Percentiles rank a stretch among this genome's conserved stretches.
These are phyloP conservation scores for Dothideomycetes sp. DNA, from an alignment of 2,329 filamentous ascomycete genomes.

Conservation along the genomic window DNA sequence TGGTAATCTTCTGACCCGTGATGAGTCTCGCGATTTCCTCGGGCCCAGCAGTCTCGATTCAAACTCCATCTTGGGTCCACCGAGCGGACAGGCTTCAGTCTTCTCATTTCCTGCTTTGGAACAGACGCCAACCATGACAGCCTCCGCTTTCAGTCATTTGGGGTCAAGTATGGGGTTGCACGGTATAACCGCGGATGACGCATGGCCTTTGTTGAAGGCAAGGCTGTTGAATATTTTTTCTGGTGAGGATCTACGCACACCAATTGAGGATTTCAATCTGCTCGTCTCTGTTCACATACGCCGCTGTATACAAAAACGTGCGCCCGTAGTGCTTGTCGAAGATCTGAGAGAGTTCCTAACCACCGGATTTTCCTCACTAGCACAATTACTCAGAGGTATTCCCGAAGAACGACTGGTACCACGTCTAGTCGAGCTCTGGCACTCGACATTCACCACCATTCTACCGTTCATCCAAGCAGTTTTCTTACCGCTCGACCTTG, in stretches of 20 bases:
- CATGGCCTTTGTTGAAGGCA: slow-evolving; percentile 71
- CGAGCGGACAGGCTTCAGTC: slow-evolving; percentile 20
- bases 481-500: slow-evolving; percentile 84
- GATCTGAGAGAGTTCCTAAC: slow-evolving; percentile 65
- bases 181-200: slow-evolving; percentile 55
- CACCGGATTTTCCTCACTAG: slow-evolving; percentile 79
- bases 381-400: slow-evolving; percentile 68
- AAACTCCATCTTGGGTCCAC: slow-evolving; percentile 18
- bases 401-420: slow-evolving; percentile 85
- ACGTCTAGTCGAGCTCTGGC: slow-evolving; percentile 85
- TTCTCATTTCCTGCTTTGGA: slow-evolving; percentile 25
- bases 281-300: slow-evolving; percentile 72
- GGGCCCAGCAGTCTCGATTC: slow-evolving; percentile 18
- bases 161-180: slow-evolving; percentile 39
- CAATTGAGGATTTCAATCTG: slow-evolving; percentile 74
- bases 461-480: slow-evolving; percentile 92
- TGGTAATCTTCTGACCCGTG: slow-evolving; percentile 2
- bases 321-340: slow-evolving; percentile 62
- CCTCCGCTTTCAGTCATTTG: slow-evolving; percentile 34
- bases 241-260: slow-evolving; percentile 68
- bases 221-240: slow-evolving; percentile 71
- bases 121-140: slow-evolving; percentile 24
- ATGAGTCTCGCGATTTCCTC: slow-evolving; percentile 16
- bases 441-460: slow-evolving; percentile 82
- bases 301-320: slow-evolving; percentile 64